Percentiles rank a stretch among this genome's conserved stretches.
These are phyloP conservation scores for Nitzschia inconspicua DNA, from an alignment of 108 stramenopile genomes.

Conservation along the genomic window DNA sequence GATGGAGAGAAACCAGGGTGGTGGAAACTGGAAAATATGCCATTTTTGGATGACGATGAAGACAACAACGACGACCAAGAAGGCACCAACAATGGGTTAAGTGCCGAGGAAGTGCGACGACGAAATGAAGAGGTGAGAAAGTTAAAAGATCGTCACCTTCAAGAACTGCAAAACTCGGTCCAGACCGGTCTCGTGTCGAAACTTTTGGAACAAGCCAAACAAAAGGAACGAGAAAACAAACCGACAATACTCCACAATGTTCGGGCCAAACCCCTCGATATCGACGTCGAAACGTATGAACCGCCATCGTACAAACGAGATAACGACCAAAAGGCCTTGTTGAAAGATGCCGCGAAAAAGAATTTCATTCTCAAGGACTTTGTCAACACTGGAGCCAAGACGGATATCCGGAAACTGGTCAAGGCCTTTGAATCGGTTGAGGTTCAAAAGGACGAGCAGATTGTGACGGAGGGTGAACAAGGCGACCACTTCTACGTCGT, in stretches of 20 bases:
- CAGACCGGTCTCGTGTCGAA: background rate
- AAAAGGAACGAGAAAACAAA: slow-evolving; percentile 19
- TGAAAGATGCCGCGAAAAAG: slow-evolving; percentile 17
- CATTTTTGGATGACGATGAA: no score
- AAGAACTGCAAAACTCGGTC: no score
- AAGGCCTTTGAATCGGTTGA: slow-evolving; percentile 16
- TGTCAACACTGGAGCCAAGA: slow-evolving; percentile 2
- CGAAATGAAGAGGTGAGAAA: no score
- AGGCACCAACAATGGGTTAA: no score
- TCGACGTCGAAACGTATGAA: slow-evolving; percentile 15
- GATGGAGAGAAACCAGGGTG: no score
- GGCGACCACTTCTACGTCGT: slow-evolving; percentile 76
- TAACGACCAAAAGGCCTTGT: slow-evolving; percentile 9
- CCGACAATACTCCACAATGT: slow-evolving; percentile 11
- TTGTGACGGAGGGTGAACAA: slow-evolving; percentile 4
- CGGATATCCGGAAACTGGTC: slow-evolving; percentile 10
- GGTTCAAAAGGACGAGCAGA: slow-evolving; percentile 5
- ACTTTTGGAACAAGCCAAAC: slow-evolving; percentile 1
- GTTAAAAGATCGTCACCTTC: no score
- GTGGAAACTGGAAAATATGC: no score
- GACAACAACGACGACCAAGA: no score
- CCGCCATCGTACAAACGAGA: slow-evolving; percentile 7
- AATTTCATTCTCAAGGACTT: slow-evolving; percentile 19
- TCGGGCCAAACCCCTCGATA: slow-evolving; percentile 10
- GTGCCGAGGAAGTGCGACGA: no score